Conservation (phyloP, 495 filamentous ascomycete species). For the Cetradonia linearis region DNA sequence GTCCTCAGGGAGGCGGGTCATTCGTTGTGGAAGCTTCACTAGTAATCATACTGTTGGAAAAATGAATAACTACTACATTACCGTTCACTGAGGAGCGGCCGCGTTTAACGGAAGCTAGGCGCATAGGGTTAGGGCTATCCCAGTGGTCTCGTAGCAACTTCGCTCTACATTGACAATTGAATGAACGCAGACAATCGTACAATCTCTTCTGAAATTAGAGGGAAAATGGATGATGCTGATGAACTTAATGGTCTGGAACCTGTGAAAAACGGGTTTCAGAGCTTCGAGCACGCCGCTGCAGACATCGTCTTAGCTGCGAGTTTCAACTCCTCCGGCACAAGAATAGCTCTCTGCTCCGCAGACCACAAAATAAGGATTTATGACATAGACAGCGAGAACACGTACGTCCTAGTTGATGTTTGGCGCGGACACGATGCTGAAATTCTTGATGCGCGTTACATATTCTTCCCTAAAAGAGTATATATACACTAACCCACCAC, state of each 20-base stretch:
- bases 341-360: constrained; percentile 79
- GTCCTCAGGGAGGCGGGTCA: background rate
- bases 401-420: constrained; percentile 72
- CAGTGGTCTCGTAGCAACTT: no score
- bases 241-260: background rate
- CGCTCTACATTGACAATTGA: no score
- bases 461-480: constrained; percentile 1
- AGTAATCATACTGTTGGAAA: background rate
- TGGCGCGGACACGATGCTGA: constrained; percentile 90
- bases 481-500: constrained; percentile 11
- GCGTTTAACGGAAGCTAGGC: no score
- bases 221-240: background rate
- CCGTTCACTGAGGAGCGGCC: no score
- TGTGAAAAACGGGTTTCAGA: constrained; percentile 42
- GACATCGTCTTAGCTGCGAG: constrained; percentile 42
- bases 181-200: background rate
- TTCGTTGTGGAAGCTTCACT: background rate
- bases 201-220: background rate
- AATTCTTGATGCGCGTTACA: constrained; percentile 63
- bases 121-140: no score
- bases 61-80: no score
- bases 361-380: constrained; percentile 93
- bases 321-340: constrained; percentile 75
- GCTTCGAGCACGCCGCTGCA: constrained; percentile 57
- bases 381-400: constrained; percentile 62